Percentiles rank a stretch among this genome's conserved stretches.
phyloP scores from a whole-genome alignment of 1,139 yeast species.

The Hyphopichia burtonii region DNA sequence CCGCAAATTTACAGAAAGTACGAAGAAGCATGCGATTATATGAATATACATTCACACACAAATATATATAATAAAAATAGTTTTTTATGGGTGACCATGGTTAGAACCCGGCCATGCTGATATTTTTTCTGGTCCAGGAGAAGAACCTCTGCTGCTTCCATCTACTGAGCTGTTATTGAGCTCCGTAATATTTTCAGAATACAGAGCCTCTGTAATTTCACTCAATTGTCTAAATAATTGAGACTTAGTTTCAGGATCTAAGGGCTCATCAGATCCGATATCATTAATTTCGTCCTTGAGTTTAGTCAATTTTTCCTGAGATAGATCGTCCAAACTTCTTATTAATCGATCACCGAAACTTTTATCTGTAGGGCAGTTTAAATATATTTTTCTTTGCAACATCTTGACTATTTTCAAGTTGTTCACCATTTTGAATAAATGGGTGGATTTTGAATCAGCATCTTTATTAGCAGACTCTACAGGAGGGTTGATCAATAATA shows the following conservation, averaged over 20 bases:
- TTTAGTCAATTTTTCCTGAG: slow-evolving; percentile 34
- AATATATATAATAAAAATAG: too few species aligned
- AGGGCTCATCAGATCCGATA: slow-evolving; percentile 6
- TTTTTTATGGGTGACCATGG: slow-evolving; percentile 59
- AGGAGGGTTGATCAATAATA: slow-evolving; percentile 54
- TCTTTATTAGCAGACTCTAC: slow-evolving; percentile 20
- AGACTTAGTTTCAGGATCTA: slow-evolving; percentile 10
- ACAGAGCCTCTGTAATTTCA: slow-evolving; percentile 15
- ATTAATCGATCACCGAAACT: slow-evolving; percentile 52
- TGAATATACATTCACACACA: too few species aligned
- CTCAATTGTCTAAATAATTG: slow-evolving; percentile 17
- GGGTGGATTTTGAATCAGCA: slow-evolving; percentile 15
- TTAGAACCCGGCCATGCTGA: slow-evolving; percentile 71
- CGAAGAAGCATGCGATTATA: too few species aligned
- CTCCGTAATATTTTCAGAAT: slow-evolving; percentile 17
- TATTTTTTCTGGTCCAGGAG: slow-evolving; percentile 41
- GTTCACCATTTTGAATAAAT: slow-evolving; percentile 17
- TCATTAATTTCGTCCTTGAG: slow-evolving; percentile 9
- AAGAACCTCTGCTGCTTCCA: slow-evolving; percentile 23
- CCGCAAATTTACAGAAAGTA: too few species aligned
- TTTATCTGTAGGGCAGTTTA: slow-evolving; percentile 54
- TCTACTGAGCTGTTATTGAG: slow-evolving; percentile 14
- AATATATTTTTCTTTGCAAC: slow-evolving; percentile 41
- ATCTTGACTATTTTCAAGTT: slow-evolving; percentile 34
- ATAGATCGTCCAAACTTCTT: slow-evolving; percentile 41